Conservation (phyloP, 768 basidiomycete genomes). For the Tylopilus plumbeoviolaceoides region DNA sequence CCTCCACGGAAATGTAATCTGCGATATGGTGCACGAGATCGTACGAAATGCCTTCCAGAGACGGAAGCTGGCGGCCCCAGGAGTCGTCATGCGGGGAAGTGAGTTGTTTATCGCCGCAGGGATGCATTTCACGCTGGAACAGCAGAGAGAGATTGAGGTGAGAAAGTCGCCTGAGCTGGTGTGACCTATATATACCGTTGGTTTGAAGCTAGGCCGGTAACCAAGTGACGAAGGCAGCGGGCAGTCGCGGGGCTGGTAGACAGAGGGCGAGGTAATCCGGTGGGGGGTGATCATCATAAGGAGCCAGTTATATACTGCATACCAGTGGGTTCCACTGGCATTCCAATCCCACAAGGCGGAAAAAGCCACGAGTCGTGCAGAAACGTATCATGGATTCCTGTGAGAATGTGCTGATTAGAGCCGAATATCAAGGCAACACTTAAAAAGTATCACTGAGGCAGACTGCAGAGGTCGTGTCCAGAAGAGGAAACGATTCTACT, state of each 20-base stretch:
- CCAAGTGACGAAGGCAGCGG: too few species aligned
- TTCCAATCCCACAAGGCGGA: background rate
- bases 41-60: conserved; percentile 5
- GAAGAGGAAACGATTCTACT: too few species aligned
- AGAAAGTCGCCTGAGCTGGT: too few species aligned
- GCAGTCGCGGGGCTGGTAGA: too few species aligned
- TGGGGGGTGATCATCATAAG: too few species aligned
- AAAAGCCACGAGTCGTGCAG: background rate
- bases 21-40: conserved; percentile 3
- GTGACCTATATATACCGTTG: too few species aligned
- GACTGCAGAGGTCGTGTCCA: too few species aligned
- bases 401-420: too few species aligned
- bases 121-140: background rate
- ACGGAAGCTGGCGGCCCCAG: background rate
- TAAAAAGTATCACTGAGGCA: too few species aligned
- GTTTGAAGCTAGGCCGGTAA: too few species aligned
- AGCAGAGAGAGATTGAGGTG: background rate
- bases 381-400: background rate
- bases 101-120: background rate
- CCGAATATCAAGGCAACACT: too few species aligned
- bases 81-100: background rate
- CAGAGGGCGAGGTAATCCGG: background rate
- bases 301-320: background rate
- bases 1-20: background rate
- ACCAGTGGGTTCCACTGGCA: background rate